phyloP scores from a whole-genome alignment of 192 early-diverging fungal genomes.

The Obelidium mucronatum region DNA sequence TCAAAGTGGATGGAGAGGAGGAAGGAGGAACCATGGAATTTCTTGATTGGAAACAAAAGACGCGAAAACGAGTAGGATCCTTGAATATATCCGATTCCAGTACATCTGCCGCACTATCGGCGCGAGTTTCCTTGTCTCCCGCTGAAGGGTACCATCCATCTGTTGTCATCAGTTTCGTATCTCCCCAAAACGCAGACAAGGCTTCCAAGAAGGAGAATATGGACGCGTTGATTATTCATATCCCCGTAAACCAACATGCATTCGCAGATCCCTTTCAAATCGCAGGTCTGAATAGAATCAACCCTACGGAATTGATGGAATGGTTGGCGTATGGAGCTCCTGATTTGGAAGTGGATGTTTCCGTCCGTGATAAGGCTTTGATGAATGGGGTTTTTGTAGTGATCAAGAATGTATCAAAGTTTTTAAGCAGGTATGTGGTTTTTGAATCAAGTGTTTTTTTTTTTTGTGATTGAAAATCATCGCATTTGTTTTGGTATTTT shows the following conservation, averaged over 20 bases:
- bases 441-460: neutral
- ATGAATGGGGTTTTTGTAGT: conserved; percentile 23
- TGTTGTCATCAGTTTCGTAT: neutral
- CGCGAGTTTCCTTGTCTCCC: neutral
- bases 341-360: conserved; percentile 2
- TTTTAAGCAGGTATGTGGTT: neutral
- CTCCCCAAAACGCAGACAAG: neutral
- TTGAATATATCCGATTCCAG: too few relatives aligned
- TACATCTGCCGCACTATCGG: neutral
- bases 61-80: too few relatives aligned
- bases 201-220: neutral
- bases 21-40: too few relatives aligned
- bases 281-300: conserved; percentile 4
- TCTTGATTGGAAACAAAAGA: too few relatives aligned
- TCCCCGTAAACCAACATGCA: conserved; percentile 23
- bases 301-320: neutral
- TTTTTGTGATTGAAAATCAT: neutral
- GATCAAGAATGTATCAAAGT: neutral
- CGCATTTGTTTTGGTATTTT: neutral
- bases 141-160: neutral
- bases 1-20: too few relatives aligned
- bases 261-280: conserved; percentile 27
- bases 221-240: neutral
- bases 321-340: conserved; percentile 3
- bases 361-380: neutral